Base-by-base conservation (phyloP, 177 flowering plant species). In the Vitis hybrid region DNA sequence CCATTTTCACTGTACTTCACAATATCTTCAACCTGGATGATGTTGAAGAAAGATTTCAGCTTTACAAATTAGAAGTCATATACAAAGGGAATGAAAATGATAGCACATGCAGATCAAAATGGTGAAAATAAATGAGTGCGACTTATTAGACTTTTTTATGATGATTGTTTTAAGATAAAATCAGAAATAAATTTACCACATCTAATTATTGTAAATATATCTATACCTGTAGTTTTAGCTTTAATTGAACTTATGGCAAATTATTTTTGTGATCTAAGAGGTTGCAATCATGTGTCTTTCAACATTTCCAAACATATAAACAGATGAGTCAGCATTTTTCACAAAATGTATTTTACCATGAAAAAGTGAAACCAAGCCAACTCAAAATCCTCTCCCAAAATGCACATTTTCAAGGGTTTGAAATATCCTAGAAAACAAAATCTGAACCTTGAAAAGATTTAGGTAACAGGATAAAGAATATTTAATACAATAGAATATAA, bases 1-100 rank as follows among this genome's bases (percentile, higher is more conserved):
- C 89, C 89, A 78, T 78, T 65, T 39, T 81, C 86, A 71, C 55
- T 74, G 66, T 78, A 75, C 75, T 89, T 87, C 50, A 84, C 83
- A 68, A 83, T 75, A 67, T 78, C 86, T 72, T 84, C 86, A 45
- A 81, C 84, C 90, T 87, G 60, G 13, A n/a, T 2, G 61, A 57
- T 48, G 16, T 53, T 15, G 3, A 66, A 15, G 16, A n/a, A 26
- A 20, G 52, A 59, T 20, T 7, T 20, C 55, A 33, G 33, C 2
- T 51, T 49, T 2, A 49, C 14, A 62, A 11, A n/a, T 60, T 14
- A 22, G 15, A 66, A 20, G 53, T 70, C 10, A 64, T 19, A 48
- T 6, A 45, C 9, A 64, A 26, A 13, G 55, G n/a, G 51, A 64
- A 22, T 9, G 5, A 22, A 51, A 65, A 18, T 29, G 45, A 39